These are phyloP conservation scores for Mortierella polycephala DNA, from an alignment of 371 early-diverging fungal species.

Conservation along the genomic window DNA sequence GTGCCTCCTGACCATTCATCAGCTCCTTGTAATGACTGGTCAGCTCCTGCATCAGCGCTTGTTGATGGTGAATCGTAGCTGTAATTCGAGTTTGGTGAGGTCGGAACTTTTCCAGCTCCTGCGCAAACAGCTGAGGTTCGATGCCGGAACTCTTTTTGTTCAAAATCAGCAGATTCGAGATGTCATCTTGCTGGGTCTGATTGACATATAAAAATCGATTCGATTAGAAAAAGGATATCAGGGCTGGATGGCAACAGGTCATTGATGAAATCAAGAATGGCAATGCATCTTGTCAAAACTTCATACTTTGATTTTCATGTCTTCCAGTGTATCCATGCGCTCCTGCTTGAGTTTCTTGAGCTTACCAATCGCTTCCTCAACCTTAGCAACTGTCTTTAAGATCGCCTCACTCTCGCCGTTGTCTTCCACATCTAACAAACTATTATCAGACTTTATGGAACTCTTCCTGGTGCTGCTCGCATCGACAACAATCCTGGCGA, in stretches of 20 bases:
- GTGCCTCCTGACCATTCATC: slow-evolving; percentile 79
- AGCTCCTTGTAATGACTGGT: slow-evolving; percentile 77
- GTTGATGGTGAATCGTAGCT: slow-evolving; percentile 81
- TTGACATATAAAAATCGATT: background rate
- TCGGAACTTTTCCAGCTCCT: slow-evolving; percentile 91
- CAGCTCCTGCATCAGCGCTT: slow-evolving; percentile 79
- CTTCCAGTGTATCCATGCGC: slow-evolving; percentile 77
- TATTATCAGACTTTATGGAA: slow-evolving; percentile 49
- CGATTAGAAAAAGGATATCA: background rate
- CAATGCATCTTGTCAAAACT: background rate
- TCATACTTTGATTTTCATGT: slow-evolving; percentile 83
- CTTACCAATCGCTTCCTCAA: slow-evolving; percentile 79
- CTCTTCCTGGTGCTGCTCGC: slow-evolving; percentile 44
- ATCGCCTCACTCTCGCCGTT: slow-evolving; percentile 56
- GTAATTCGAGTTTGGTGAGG: slow-evolving; percentile 80
- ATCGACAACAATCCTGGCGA: slow-evolving; percentile 65
- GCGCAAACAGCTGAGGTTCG: slow-evolving; percentile 87
- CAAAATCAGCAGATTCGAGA: slow-evolving; percentile 82
- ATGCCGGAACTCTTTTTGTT: slow-evolving; percentile 80
- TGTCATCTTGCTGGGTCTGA: slow-evolving; percentile 89
- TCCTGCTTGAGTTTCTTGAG: slow-evolving; percentile 83
- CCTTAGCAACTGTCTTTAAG: slow-evolving; percentile 64
- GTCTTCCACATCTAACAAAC: slow-evolving; percentile 74
- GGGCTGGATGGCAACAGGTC: too few relatives aligned
- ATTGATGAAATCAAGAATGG: too few relatives aligned